These are phyloP conservation scores for Xylaria hypoxylon DNA, from an alignment of 2,329 filamentous ascomycete genomes.

Conservation along the genomic window DNA sequence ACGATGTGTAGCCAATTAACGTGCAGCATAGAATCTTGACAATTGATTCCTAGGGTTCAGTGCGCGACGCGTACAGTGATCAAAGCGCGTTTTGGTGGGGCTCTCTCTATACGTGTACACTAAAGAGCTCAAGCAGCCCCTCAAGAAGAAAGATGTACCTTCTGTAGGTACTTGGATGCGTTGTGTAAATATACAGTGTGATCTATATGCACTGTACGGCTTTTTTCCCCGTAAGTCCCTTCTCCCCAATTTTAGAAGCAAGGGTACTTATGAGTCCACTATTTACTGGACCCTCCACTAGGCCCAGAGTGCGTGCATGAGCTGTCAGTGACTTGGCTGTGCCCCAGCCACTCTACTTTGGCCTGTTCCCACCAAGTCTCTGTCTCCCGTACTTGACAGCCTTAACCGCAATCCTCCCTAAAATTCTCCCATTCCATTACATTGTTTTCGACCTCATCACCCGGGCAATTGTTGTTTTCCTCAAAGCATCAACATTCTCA, in stretches of 20 bases:
- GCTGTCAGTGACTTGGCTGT: constrained; percentile 40
- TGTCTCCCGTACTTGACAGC: constrained; percentile 31
- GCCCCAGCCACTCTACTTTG: constrained; percentile 44
- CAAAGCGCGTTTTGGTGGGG: constrained; percentile 41
- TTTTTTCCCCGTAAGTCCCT: constrained; percentile 2
- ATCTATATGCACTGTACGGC: too few relatives aligned
- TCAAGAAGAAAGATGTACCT: too few relatives aligned
- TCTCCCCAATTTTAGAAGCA: not conserved
- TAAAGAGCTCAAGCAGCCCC: constrained; percentile 3
- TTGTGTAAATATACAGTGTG: constrained; percentile 8
- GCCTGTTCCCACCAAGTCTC: constrained; percentile 33
- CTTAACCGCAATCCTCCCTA: constrained; percentile 35
- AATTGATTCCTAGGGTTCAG: constrained; percentile 39
- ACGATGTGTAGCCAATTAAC: constrained; percentile 44
- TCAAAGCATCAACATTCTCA: constrained; percentile 30
- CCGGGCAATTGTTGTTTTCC: constrained; percentile 33
- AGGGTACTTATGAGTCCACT: constrained; percentile 1
- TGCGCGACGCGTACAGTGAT: constrained; percentile 42
- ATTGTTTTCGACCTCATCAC: constrained; percentile 32
- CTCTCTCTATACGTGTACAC: not conserved
- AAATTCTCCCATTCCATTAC: constrained; percentile 34
- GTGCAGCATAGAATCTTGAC: constrained; percentile 1
- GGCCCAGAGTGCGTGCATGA: constrained; percentile 24
- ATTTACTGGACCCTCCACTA: constrained; percentile 1
- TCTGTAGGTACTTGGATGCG: too few relatives aligned